phyloP scores from a whole-genome alignment of 2,329 filamentous ascomycete species.

The Pestalotiopsis sp. region DNA sequence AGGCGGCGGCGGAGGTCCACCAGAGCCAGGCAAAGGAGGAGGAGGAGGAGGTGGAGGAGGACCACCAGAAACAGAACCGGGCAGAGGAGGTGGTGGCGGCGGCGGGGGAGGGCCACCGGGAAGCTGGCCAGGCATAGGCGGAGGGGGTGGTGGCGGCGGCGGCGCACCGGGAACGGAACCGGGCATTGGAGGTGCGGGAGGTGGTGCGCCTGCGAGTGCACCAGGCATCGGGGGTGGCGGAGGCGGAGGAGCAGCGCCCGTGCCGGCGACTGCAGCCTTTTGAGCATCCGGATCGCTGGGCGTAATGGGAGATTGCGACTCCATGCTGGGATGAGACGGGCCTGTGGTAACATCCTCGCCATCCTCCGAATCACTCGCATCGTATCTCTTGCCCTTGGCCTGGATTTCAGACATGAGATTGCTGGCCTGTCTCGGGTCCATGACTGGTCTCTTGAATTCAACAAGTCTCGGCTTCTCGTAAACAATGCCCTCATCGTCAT shows the following conservation, averaged over 20 bases:
- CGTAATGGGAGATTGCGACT: conserved; percentile 68
- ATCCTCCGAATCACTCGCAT: conserved; percentile 72
- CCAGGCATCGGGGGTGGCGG: conserved; percentile 38
- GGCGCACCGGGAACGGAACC: conserved; percentile 29
- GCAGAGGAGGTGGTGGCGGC: conserved; percentile 40
- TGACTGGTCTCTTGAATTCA: conserved; percentile 70
- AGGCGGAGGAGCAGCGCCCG: conserved; percentile 32
- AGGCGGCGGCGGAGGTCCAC: conserved; percentile 33
- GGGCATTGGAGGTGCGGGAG: conserved; percentile 37
- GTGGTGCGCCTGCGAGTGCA: conserved; percentile 26
- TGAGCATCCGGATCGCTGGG: conserved; percentile 61
- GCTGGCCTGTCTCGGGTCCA: conserved; percentile 64
- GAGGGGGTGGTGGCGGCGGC: conserved; percentile 36
- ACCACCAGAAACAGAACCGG: conserved; percentile 38
- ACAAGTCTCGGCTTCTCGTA: conserved; percentile 80
- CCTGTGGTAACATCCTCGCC: conserved; percentile 72
- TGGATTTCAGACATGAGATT: conserved; percentile 71
- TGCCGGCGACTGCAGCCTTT: conserved; percentile 58
- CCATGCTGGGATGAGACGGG: conserved; percentile 72
- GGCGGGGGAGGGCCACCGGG: conserved; percentile 36
- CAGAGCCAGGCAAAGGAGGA: conserved; percentile 38
- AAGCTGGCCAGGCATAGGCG: conserved; percentile 41
- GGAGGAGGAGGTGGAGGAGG: conserved; percentile 46
- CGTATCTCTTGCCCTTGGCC: conserved; percentile 71
- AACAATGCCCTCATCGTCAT: conserved; percentile 61